Percentiles rank a stretch among this genome's conserved stretches.
phyloP scores from a whole-genome alignment of 2,329 filamentous ascomycete genomes.

The Sclerotinia minor region DNA sequence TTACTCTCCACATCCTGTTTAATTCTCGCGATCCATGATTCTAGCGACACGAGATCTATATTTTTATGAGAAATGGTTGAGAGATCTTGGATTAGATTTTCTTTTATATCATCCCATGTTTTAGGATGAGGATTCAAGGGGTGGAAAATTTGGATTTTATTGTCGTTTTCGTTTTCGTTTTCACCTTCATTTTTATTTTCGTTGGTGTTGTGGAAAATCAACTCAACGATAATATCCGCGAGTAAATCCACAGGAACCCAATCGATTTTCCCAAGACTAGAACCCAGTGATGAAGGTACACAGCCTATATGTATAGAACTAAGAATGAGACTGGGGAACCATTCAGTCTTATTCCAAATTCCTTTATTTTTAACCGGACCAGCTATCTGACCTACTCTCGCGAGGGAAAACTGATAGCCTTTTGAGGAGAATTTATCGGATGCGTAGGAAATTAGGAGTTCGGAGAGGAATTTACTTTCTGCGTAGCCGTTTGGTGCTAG shows the following conservation, averaged over 20 bases:
- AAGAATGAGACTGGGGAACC: slow-evolving; percentile 12
- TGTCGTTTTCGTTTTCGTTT: too few relatives aligned
- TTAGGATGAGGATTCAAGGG: not conserved
- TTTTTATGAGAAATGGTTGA: not conserved
- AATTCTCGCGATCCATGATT: not conserved
- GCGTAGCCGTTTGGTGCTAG: slow-evolving; percentile 33
- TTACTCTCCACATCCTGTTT: not conserved
- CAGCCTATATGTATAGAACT: slow-evolving; percentile 6
- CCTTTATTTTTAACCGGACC: slow-evolving; percentile 33
- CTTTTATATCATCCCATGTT: slow-evolving; percentile 1
- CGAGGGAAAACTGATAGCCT: slow-evolving; percentile 37
- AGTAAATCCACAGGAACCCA: slow-evolving; percentile 17
- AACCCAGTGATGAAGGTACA: not conserved
- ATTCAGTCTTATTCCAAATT: slow-evolving; percentile 7
- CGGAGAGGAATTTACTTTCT: slow-evolving; percentile 35
- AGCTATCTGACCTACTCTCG: slow-evolving; percentile 51
- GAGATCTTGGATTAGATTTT: not conserved
- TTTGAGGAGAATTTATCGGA: slow-evolving; percentile 44
- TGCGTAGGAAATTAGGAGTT: slow-evolving; percentile 46
- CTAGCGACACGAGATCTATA: not conserved
- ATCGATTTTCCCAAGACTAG: not conserved
- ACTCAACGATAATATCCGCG: not conserved
- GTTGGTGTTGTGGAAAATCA: not conserved
- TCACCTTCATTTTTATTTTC: too few relatives aligned
- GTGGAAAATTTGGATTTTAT: not conserved